A percentile compares a stretch with the other conserved stretches of the same genome.
Conservation (phyloP, 306 rosid species). For the Ammopiptanthus mongolicus region DNA sequence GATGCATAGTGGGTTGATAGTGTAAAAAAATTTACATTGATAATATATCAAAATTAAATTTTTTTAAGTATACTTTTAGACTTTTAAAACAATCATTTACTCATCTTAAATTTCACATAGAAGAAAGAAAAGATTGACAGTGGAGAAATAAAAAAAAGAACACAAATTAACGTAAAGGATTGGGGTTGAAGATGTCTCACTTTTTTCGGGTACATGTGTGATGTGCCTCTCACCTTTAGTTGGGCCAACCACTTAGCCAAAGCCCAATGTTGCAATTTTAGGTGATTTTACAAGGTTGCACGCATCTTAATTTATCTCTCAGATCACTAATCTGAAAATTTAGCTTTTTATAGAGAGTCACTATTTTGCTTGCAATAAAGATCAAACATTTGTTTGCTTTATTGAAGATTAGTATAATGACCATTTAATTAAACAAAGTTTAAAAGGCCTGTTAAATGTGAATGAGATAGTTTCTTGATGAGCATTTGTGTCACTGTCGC, state of each 20-base stretch:
- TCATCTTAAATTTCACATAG: no score
- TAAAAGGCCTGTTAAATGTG: neutral
- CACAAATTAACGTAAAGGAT: neutral
- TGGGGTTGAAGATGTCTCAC: neutral
- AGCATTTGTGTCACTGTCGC: neutral
- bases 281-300: neutral
- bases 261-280: neutral
- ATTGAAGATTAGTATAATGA: neutral
- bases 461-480: neutral
- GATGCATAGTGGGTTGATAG: no score
- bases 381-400: neutral
- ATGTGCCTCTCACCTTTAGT: neutral
- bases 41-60: no score
- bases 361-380: neutral
- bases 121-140: neutral
- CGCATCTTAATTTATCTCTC: neutral
- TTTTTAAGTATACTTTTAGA: no score
- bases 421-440: neutral
- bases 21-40: no score
- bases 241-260: neutral
- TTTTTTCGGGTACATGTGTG: neutral
- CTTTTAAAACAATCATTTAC: no score
- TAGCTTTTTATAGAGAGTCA: neutral
- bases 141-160: no score
- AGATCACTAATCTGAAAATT: neutral